Conservation (phyloP, 106 monocot species). For the Dendrobium catenatum region DNA sequence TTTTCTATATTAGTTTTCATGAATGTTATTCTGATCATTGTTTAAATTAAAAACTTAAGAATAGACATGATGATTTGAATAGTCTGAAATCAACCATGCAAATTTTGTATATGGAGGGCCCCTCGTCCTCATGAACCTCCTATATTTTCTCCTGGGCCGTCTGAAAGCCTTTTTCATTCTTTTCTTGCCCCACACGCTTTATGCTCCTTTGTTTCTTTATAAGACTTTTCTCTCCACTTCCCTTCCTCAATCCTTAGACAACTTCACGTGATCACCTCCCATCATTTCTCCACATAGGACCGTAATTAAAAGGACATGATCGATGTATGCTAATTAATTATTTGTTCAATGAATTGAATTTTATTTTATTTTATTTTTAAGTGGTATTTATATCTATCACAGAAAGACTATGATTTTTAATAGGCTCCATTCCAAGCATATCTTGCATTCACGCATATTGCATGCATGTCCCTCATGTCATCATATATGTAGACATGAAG, state of each 20-base stretch:
- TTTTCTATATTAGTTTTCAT: too few species aligned
- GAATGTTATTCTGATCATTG: not conserved
- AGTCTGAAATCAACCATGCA: not conserved
- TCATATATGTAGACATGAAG: not conserved
- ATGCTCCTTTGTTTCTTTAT: not conserved
- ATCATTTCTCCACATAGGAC: too few species aligned
- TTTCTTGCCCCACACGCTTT: conserved; percentile 2
- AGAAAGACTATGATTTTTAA: not conserved
- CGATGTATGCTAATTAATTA: too few species aligned
- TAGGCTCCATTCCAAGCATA: not conserved
- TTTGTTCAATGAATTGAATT: too few species aligned
- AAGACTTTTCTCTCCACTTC: not conserved
- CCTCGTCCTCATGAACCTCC: not conserved
- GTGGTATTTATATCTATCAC: not conserved
- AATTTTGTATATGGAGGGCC: not conserved
- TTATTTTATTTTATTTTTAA: too few species aligned
- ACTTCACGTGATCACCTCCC: not conserved
- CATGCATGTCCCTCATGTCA: not conserved
- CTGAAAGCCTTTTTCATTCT: not conserved
- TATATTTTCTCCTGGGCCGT: not conserved
- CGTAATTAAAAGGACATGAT: too few species aligned
- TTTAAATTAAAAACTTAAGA: not conserved
- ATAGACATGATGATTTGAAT: not conserved
- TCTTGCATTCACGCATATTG: not conserved
- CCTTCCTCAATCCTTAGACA: not conserved